A percentile compares a stretch with the other conserved stretches of the same genome.
These are phyloP conservation scores for Phialocephala subalpina DNA, from an alignment of 2,329 filamentous ascomycete species.

Conservation along the genomic window DNA sequence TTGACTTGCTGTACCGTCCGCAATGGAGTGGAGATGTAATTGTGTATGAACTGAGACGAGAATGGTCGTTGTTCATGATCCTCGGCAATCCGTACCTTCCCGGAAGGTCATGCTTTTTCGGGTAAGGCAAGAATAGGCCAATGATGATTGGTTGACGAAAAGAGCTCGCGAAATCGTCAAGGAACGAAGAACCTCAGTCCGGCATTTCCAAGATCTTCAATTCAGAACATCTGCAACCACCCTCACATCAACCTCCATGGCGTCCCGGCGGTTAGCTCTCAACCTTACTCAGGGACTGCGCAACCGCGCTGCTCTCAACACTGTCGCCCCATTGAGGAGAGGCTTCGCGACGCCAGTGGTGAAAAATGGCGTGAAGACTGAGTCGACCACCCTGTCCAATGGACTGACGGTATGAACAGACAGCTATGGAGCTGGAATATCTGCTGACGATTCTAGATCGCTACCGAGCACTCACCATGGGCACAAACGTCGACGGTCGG, in stretches of 20 bases:
- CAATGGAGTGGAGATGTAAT: slow-evolving; percentile 9
- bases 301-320: slow-evolving; percentile 83
- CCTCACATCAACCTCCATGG: slow-evolving; percentile 65
- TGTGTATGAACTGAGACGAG: slow-evolving; percentile 18
- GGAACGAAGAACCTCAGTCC: slow-evolving; percentile 25
- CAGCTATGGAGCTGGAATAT: slow-evolving; percentile 4
- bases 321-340: slow-evolving; percentile 79
- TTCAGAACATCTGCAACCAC: slow-evolving; percentile 33
- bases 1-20: slow-evolving; percentile 31
- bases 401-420: slow-evolving; percentile 80
- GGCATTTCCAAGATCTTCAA: slow-evolving; percentile 35
- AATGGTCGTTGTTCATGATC: slow-evolving; percentile 18
- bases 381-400: slow-evolving; percentile 96
- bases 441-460: slow-evolving; percentile 71
- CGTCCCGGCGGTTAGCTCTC: slow-evolving; percentile 95
- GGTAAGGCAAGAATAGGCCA: neutral
- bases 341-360: slow-evolving; percentile 88
- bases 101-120: slow-evolving; percentile 28
- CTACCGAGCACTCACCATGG: slow-evolving; percentile 97
- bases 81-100: slow-evolving; percentile 24
- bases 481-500: slow-evolving; percentile 98
- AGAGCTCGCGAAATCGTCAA: slow-evolving; percentile 34
- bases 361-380: slow-evolving; percentile 77
- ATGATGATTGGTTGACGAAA: slow-evolving; percentile 36
- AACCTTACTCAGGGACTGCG: slow-evolving; percentile 92